Evolutionary conservation across 345 rosid genomes (phyloP), one percentile per base, ranked within the genome.

Genomic region (Eucalyptus globulus): DNA sequence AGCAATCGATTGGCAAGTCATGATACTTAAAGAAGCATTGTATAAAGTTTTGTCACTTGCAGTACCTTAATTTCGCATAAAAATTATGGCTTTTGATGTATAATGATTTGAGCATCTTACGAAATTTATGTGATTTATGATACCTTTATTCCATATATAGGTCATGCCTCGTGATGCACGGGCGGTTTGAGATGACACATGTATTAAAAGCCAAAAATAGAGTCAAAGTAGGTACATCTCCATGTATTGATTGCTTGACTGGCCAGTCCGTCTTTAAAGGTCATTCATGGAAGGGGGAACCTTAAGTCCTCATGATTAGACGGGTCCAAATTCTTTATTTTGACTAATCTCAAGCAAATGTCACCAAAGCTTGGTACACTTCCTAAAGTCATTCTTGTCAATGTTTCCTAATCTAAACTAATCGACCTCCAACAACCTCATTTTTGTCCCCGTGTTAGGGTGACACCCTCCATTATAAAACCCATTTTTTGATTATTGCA

Each of bases 261-360:
- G 92, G 91, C 93, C 89, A 89, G 65, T 22, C 34, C 45, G 58
- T 29, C 88, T 89, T 86, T 6, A 22, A 67, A 86, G 87, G 87
- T 87, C 31, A 62, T 62, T 29, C 69, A 6, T 62, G 69, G 14
- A 62, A 12, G 17, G 69, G 15, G 69, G 69, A 62, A 62, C 69
- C 69, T 29, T 27, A 62, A 62, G 69, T 62, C 69, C 69, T 56
- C 34, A 62, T 62, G 89, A 87, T 80, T 67, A 80, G 34, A 51
- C 49, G 51, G 34, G 91, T 90, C 91, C 87, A 87, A 89, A 88
- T 87, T 54, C 86, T 34, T 49, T 87, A 34, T 87, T 80, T 91
- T 89, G 94, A 88, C 91, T 88, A 85, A 69, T 8, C 53, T 65
- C n/a, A 87, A 80, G 31, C 62, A 49, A 83, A 60, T 80, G 37